Base-by-base conservation (phyloP, 345 rosid genomes). In the Linum trigynum region DNA sequence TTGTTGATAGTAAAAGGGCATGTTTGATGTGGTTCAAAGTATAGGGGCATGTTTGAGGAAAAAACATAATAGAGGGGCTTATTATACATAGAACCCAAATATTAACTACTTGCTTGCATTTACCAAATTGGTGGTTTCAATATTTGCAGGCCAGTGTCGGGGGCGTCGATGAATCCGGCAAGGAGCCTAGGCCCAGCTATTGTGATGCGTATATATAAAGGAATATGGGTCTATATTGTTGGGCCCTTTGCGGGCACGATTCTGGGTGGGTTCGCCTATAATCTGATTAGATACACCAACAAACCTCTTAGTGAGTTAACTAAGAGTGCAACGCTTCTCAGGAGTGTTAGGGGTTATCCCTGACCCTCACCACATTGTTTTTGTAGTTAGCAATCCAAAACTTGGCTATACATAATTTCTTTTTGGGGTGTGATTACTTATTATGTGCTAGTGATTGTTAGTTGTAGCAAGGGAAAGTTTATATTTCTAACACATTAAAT, bases 81-180 rank as follows among this genome's bases (percentile, higher is more conserved):
- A 23, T 23, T 23, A 1, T 23, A 23, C 32, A 23, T 23, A 23
- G 0, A 23, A 23, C 32, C 32, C 32, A 23, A 23, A 23, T 23
- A 23, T 23, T 1, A 23, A 23, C 32, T 23, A 23, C 32, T 23
- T 23, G 32, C 32, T 23, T 23, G 32, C 1, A 1, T 23, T 23
- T 32, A 17, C 57, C 8, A 15, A 5, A 3, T 51, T 39, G 16
- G 59, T 40, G 2, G n/a, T 8, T 45, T 23, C 32, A 23, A 23
- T 23, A 23, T 42, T 70, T 66, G 69, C 79, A 88, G 91, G 64
- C 92, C 84, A 0, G 68, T 84, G 3, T 84, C 90, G 1, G 95
- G 97, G 63, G 97, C 84, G 14, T 87, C 92, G 0, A 87, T 90
- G 97, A 90, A 87, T 73, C 97, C 95, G 5, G 95, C 97, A 0